These are phyloP conservation scores for Dendrobium chrysotoxum DNA, from an alignment of 106 monocot species.

Conservation along the genomic window DNA sequence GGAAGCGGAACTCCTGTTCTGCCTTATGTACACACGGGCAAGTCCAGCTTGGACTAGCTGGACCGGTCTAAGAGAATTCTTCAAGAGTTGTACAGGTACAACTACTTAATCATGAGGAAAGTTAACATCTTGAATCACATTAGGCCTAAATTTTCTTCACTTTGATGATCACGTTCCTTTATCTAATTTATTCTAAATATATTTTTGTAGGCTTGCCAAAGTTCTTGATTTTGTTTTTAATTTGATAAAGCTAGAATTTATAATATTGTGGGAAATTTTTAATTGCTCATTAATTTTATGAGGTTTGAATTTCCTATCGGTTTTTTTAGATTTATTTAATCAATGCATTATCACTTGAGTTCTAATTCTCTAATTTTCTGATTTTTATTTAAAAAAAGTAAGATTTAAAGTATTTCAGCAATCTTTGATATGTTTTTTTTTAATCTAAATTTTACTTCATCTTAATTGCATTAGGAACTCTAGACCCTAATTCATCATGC, in stretches of 20 bases:
- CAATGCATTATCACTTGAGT: not conserved
- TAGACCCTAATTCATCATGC: not conserved
- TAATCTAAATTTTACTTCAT: not conserved
- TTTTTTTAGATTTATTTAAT: not conserved
- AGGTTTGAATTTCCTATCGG: not conserved
- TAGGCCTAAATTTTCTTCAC: no score
- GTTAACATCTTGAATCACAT: no score
- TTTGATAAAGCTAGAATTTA: not conserved
- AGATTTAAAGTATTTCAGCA: not conserved
- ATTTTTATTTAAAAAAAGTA: not conserved
- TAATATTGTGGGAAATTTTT: not conserved
- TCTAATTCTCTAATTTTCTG: not conserved
- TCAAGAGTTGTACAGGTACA: no score
- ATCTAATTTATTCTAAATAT: no score
- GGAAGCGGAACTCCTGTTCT: no score
- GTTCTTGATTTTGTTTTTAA: not conserved
- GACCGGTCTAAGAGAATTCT: no score
- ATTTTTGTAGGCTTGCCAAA: not conserved
- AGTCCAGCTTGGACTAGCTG: accelerated
- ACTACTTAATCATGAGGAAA: no score
- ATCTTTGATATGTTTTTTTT: not conserved
- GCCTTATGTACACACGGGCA: no score
- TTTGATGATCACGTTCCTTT: no score
- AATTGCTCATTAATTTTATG: not conserved
- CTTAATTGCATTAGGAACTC: not conserved